These are phyloP conservation scores for Cladosporium halotolerans DNA, from an alignment of 2,329 filamentous ascomycete species.

Conservation along the genomic window DNA sequence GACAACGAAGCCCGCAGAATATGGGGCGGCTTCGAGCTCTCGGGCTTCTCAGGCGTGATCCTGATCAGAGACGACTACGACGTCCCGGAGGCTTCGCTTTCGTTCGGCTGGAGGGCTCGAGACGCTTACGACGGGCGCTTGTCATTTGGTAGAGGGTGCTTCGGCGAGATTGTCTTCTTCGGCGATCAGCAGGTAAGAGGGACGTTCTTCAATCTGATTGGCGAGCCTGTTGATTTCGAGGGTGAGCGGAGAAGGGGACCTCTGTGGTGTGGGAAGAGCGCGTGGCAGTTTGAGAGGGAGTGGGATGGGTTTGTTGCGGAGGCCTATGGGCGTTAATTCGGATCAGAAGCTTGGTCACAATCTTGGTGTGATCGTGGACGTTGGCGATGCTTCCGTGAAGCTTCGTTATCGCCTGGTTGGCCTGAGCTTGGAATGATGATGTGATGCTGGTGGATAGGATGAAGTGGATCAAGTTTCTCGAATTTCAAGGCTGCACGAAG, in stretches of 20 bases:
- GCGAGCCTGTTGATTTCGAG: constrained; percentile 24
- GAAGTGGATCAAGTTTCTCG: too few relatives aligned
- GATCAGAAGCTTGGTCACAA: neutral
- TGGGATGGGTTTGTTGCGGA: constrained; percentile 22
- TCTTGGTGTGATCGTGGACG: too few relatives aligned
- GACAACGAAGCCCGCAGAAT: constrained; percentile 31
- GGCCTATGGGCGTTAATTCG: constrained; percentile 23
- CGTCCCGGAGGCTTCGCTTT: constrained; percentile 14
- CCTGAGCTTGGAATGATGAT: too few relatives aligned
- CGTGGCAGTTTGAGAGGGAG: constrained; percentile 25
- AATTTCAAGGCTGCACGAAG: too few relatives aligned
- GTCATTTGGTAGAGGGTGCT: constrained; percentile 30
- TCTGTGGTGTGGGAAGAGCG: constrained; percentile 16
- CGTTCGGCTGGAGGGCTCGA: constrained; percentile 29
- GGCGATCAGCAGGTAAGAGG: constrained; percentile 18
- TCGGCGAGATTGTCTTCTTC: constrained; percentile 29
- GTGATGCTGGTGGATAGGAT: too few relatives aligned
- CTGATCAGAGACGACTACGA: constrained; percentile 29
- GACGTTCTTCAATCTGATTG: constrained; percentile 24
- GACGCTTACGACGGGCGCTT: constrained; percentile 22
- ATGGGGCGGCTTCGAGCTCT: constrained; percentile 45
- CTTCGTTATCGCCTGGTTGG: too few relatives aligned
- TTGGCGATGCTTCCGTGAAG: too few relatives aligned
- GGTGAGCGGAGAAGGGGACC: constrained; percentile 22
- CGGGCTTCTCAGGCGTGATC: constrained; percentile 39